Conservation (phyloP, 768 basidiomycete species). For the Coprinopsis strossmayeri region DNA sequence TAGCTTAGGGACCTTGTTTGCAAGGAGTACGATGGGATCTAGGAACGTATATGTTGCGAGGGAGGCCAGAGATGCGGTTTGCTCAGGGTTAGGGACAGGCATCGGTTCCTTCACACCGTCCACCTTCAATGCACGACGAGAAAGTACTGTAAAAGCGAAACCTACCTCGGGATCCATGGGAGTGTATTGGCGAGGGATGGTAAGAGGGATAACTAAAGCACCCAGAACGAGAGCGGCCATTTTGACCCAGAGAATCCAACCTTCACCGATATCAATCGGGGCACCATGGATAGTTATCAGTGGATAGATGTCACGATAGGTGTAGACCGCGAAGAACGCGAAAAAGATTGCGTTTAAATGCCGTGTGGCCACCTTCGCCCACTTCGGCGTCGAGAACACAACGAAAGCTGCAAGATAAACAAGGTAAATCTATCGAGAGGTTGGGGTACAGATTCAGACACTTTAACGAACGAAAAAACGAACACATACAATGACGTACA, state of each 20-base stretch:
- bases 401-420: slow-evolving; percentile 35
- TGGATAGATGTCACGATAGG: slow-evolving; percentile 16
- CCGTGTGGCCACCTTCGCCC: slow-evolving; percentile 29
- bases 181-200: slow-evolving; percentile 12
- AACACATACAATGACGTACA: slow-evolving; percentile 21
- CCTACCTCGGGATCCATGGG: slow-evolving; percentile 14
- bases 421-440: slow-evolving; percentile 30
- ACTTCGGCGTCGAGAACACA: slow-evolving; percentile 28
- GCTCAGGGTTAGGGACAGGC: slow-evolving; percentile 39
- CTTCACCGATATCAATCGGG: slow-evolving; percentile 12
- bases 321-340: slow-evolving; percentile 11
- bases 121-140: background rate
- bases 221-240: slow-evolving; percentile 9
- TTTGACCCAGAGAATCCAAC: slow-evolving; percentile 15
- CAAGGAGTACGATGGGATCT: slow-evolving; percentile 43
- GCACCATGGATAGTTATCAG: slow-evolving; percentile 9
- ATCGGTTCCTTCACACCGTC: slow-evolving; percentile 23
- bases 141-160: background rate
- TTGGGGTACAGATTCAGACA: too few species aligned
- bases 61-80: slow-evolving; percentile 43
- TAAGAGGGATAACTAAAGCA: slow-evolving; percentile 10
- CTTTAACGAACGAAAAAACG: too few species aligned
- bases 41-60: slow-evolving; percentile 47
- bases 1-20: slow-evolving; percentile 39
- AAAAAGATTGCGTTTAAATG: slow-evolving; percentile 28